Evolutionary conservation across 1,139 yeast genomes (phyloP).

Genomic region (Suhomyces panamericanus): DNA sequence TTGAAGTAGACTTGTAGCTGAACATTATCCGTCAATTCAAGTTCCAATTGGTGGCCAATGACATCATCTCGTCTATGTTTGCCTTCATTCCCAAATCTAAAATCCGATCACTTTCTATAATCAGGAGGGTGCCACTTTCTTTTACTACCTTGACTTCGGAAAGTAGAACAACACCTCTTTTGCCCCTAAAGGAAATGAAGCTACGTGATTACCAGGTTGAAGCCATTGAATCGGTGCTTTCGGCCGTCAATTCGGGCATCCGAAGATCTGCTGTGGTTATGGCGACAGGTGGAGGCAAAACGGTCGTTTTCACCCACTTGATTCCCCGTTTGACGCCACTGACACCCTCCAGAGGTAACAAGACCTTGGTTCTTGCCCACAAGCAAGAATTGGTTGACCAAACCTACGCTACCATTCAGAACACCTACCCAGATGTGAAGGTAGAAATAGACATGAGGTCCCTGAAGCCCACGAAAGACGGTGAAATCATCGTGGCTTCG

Average conservation of each 20-base stretch:
- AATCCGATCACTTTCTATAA: too few relatives aligned
- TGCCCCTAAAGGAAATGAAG: background rate
- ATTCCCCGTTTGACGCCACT: constrained; percentile 50
- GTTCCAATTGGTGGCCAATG: too few relatives aligned
- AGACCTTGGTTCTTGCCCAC: constrained; percentile 74
- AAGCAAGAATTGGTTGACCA: constrained; percentile 77
- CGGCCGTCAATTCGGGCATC: constrained; percentile 48
- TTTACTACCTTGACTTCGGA: too few relatives aligned
- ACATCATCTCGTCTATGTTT: too few relatives aligned
- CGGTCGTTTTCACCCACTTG: constrained; percentile 75
- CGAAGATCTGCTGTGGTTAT: constrained; percentile 76
- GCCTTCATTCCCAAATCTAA: too few relatives aligned
- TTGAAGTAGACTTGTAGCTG: too few relatives aligned
- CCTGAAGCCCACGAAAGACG: constrained; percentile 34
- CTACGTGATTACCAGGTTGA: constrained; percentile 68
- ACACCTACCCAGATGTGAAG: constrained; percentile 48
- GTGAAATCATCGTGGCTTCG: constrained; percentile 77
- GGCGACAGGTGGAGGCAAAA: constrained; percentile 96
- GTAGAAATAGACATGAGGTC: constrained; percentile 78
- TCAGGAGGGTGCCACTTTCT: background rate
- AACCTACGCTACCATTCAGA: constrained; percentile 54
- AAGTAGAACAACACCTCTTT: background rate
- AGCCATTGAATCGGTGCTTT: constrained; percentile 59
- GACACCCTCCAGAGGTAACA: constrained; percentile 34
- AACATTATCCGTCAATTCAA: too few relatives aligned